Evolutionary conservation across 2,329 filamentous ascomycete species (phyloP), one percentile per base, ranked within the genome.

Genomic region (Aspergillus sojae): DNA sequence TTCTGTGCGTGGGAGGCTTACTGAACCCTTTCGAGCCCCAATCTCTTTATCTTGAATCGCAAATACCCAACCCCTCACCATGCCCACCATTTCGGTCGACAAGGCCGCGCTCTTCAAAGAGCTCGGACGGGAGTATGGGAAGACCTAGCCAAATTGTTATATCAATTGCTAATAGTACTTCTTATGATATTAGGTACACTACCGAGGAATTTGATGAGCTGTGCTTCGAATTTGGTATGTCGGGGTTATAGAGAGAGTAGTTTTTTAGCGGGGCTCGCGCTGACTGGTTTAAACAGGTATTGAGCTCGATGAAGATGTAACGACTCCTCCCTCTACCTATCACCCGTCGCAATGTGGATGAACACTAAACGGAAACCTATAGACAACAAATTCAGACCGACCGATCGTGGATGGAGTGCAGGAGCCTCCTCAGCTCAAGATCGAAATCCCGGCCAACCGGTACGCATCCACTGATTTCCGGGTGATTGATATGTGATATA

Each of bases 71-170:
- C 66, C 69, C 70, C 72, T 77, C 80, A 88, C 78, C 65, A 97
- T 97, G 95, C 95, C 95, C 82, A 99, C 95, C 78, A 97, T 99
- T 73, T 86, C 90, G 72, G 94, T 98, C 73, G 92, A 98, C 85
- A 99, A 98, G 84, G 94, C 93, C 75, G 92, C 90, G 77, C 92
- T 99, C 77, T 98, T 91, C 86, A 89, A 96, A 82, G 93, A 92
- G 78, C 87, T 99, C 64, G 94, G 93, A 76, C 89, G 90, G 81
- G 89, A 95, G 88, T 97, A 86, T 79, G 86, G 72, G 21, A n/a
- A 53, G 45, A 48, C 14, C 23, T 46, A 43, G 3, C 6, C n/a
- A 34, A 10, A 26, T 2, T 14, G 14, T 50, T 14, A 23, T 39
- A 14, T 23, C 19, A 79, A 34, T 46, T 12, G 43, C 69, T 62